Base-by-base conservation (phyloP, 1,284 basidiomycete species). In the Boletus nobilissimus region DNA sequence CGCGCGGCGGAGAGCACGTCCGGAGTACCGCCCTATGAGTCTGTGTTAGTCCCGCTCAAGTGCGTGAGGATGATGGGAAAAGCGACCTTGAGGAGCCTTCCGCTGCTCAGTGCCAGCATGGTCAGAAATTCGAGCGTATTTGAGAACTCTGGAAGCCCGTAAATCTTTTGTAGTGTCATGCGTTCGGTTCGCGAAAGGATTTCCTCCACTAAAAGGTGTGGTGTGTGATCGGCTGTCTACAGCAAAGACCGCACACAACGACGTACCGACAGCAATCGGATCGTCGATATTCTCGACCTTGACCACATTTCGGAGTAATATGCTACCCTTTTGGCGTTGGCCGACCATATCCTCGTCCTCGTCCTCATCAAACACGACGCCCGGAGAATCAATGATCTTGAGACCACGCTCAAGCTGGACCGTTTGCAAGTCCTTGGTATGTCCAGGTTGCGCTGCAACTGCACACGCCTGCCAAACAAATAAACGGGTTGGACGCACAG, bases 371-470 rank as follows among this genome's bases (percentile, higher is more conserved):
- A 97, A 96, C 3, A 99, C 96, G 43, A 99, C 97, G 79, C 98
- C 98, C 1, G 98, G 98, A 70, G 97, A 99, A 87, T 99, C 98
- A 26, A 99, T 90, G 40, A 99, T 94, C 73, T 95, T 93, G 81
- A 99, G 91, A 2, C 97, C 96, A 73, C 97, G 96, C 86, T 99
- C 97, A 5, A 99, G 91, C 81, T 97, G 96, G 6, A 99, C 89
- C 29, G 95, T 95, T 86, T 99, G 98, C n/a, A 99, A 90, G 51
- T 97, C 95, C 80, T 97, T 97, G 11, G 98, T 99, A 84, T 97
- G 97, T 7, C 98, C 98, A 2, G 98, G 95, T 81, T 97, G 97
- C 6, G 97, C 95, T 13, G 97, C 97, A n/a, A 99, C 97, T 7
- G 94, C 93, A 83, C 98, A 97, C 22, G 90, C 94, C 92, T 94